phyloP scores from a whole-genome alignment of 768 basidiomycete genomes.

The Pulveroboletus sp. region DNA sequence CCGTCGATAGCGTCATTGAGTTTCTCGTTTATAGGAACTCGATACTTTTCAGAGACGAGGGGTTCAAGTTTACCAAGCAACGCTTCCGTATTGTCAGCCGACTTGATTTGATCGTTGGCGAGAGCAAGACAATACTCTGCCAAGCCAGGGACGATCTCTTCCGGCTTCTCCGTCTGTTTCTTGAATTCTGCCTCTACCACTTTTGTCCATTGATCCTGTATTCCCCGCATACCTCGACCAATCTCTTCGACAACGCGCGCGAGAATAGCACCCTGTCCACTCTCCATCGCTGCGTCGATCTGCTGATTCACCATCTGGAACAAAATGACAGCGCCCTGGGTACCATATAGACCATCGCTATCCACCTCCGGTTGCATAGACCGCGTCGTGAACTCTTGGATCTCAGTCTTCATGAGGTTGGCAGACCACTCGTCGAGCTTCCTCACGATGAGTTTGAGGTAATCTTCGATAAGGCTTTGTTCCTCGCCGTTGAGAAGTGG shows the following conservation, averaged over 20 bases:
- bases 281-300: conserved; percentile 91
- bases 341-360: conserved; percentile 85
- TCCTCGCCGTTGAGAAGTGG: conserved; percentile 94
- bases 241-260: conserved; percentile 86
- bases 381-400: conserved; percentile 78
- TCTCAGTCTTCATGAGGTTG: conserved; percentile 91
- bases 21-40: conserved; percentile 73
- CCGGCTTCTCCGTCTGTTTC: conserved; percentile 84
- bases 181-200: conserved; percentile 82
- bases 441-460: conserved; percentile 86
- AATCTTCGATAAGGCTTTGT: conserved; percentile 91
- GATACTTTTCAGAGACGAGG: conserved; percentile 91
- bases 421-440: conserved; percentile 97
- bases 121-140: conserved; percentile 96
- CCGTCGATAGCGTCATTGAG: conserved; percentile 98
- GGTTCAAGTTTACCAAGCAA: conserved; percentile 84
- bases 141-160: conserved; percentile 82
- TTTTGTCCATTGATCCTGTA: conserved; percentile 87
- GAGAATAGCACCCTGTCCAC: conserved; percentile 91
- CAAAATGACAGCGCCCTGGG: conserved; percentile 89
- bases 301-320: conserved; percentile 99
- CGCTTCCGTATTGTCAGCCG: conserved; percentile 89
- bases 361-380: conserved; percentile 87
- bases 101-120: conserved; percentile 97
- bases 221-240: conserved; percentile 83